Evolutionary conservation across 164 flowering plant genomes (phyloP), one percentile per base, ranked within the genome.

Genomic region (Brasenia schreberi): DNA sequence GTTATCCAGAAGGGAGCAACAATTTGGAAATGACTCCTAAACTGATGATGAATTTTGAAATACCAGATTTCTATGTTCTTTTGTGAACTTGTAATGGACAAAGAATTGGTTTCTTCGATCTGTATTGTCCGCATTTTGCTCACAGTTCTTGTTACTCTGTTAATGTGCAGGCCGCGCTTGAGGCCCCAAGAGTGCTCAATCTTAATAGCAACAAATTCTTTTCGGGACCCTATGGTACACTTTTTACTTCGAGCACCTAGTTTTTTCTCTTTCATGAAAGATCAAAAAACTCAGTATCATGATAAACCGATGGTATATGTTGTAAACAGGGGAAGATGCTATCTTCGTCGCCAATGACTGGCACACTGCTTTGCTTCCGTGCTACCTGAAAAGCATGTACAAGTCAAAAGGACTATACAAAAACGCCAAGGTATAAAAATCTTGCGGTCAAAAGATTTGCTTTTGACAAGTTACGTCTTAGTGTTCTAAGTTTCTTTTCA

Each of bases 181-280:
- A 85, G 75, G 97, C 92, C 52, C 94, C 96, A 49, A 81, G 88
- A 64, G 72, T 87, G 77, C 81, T 92, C 75, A 83, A 83, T 72
- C 82, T 92, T 59, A 84, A 76, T 75, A 82, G 70, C 79, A 87
- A 70, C 66, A 70, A 85, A 67, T 68, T 80, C 74, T 92, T 82
- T 81, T 85, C 94, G 17, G 97, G 97, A 67, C 89, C 94, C 67
- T 92, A 85, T 79, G 97, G 97, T 91, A 66, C 23, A 69, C 62
- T 44, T 71, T 3, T 62, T 61, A 42, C 68, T 60, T 72, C 45
- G 16, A 23, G 18, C 10, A 42, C 63, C 56, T 58, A 49, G 12
- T 53, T 62, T 42, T 14, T 9, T 45, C 59, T 66, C 56, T 61
- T 10, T 42, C 49, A 9, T 7, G 42, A 61, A 18, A 18, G 9